phyloP scores from a whole-genome alignment of 345 rosid genomes.

The Syzygium jambos region DNA sequence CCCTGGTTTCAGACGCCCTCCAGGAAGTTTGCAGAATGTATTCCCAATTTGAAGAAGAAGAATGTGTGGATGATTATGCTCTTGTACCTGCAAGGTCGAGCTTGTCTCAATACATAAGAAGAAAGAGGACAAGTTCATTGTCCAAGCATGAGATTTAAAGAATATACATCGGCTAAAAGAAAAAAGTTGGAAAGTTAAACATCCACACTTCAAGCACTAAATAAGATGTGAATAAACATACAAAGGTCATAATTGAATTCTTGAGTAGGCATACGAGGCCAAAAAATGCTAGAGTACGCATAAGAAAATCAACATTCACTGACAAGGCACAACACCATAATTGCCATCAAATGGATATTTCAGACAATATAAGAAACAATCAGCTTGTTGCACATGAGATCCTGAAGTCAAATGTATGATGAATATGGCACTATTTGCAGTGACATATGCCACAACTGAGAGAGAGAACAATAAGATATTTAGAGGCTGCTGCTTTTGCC shows the following conservation, averaged over 20 bases:
- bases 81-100: slow-evolving; percentile 69
- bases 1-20: slow-evolving; percentile 93
- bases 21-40: slow-evolving; percentile 97
- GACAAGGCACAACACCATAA: background rate
- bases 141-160: background rate
- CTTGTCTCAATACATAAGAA: background rate
- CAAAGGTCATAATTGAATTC: background rate
- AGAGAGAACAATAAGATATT: background rate
- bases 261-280: background rate
- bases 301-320: background rate
- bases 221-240: background rate
- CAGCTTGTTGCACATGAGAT: background rate
- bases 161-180: background rate
- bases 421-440: background rate
- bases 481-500: background rate
- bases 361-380: background rate
- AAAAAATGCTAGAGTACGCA: background rate
- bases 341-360: background rate
- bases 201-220: background rate
- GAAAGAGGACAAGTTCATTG: background rate
- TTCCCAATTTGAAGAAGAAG: slow-evolving; percentile 95
- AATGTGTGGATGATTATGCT: slow-evolving; percentile 95
- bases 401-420: background rate
- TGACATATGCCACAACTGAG: background rate
- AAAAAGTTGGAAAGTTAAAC: background rate